Evolutionary conservation across 225 moss, liverwort and hornwort genomes (phyloP), one percentile per base, ranked within the genome.

Genomic region (Pleurozium schreberi): DNA sequence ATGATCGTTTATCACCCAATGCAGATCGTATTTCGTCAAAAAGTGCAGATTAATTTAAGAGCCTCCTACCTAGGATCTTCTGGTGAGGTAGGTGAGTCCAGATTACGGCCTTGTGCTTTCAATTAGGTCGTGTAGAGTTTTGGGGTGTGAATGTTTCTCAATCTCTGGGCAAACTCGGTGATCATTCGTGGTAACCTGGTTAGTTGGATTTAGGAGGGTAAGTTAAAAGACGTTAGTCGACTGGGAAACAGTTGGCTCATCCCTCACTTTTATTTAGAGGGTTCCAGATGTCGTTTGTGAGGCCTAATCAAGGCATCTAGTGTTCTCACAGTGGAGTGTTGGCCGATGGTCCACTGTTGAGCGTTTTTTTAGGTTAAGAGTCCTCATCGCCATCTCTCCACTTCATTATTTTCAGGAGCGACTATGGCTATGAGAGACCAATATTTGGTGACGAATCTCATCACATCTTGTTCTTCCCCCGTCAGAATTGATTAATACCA

Each of bases 1-100:
- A 96, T 88, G 98, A 98, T 84, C 96, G 98, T 84, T 65, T 75
- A 59, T 87, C 87, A 80, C 40, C 82, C 74, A 85, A 58, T 81
- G 30, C 84, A 53, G 98, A 98, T 82, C 96, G 98, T 68, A 3
- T 86, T 31, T 78, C 87, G 57, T 43, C 78, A 42, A 91, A 82
- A 79, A 53, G 16, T 85, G 52, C 87, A 68, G 92, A 86, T 84
- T 88, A 40, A 91, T 45, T 79, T 61, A 63, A 76, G 62, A 53
- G 30, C 47, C 67, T 59, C 55, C 60, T 61, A 66, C 53, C 52
- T 88, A 75, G 88, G 67, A 53, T 85, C 52, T 55, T 89, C 47
- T 74, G 68, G 58, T 91, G 80, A 89, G 86, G 58, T 86, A 84
- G 88, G 57, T 79, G 64, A 73, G 50, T 77, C 66, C 76, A 74